These are phyloP conservation scores for Tardiomyces blankii DNA, from an alignment of 1,139 yeast species.

Conservation along the genomic window DNA sequence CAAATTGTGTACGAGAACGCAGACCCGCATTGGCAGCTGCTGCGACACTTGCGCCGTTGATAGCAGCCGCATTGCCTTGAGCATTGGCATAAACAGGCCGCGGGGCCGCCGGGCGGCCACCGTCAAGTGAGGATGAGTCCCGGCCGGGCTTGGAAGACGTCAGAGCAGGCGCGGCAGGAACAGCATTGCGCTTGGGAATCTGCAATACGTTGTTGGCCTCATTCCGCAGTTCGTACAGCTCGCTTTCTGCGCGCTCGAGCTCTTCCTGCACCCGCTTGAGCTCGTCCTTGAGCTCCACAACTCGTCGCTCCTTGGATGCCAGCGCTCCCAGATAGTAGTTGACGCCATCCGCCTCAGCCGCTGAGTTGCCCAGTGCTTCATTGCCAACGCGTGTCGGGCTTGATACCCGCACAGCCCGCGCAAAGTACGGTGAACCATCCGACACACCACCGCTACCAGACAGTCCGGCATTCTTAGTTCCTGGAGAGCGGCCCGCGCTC, in stretches of 20 bases:
- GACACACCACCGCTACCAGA: too few relatives aligned
- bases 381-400: too few relatives aligned
- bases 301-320: slow-evolving; percentile 27
- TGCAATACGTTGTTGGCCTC: too few relatives aligned
- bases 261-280: slow-evolving; percentile 18
- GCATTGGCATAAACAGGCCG: background rate
- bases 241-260: slow-evolving; percentile 19
- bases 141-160: background rate
- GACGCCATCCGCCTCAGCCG: too few relatives aligned
- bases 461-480: slow-evolving; percentile 1
- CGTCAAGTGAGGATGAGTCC: background rate
- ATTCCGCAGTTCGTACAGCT: slow-evolving; percentile 11
- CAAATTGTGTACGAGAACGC: too few relatives aligned
- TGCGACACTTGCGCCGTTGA: too few relatives aligned
- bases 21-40: too few relatives aligned
- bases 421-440: too few relatives aligned
- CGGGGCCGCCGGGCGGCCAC: background rate
- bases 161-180: background rate
- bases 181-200: background rate
- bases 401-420: too few relatives aligned
- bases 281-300: slow-evolving; percentile 25
- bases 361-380: too few relatives aligned
- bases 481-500: background rate
- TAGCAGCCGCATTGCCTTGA: slow-evolving; percentile 16
- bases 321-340: slow-evolving; percentile 5